phyloP scores from a whole-genome alignment of 495 filamentous ascomycete species.

The Achaetomiella virescens region DNA sequence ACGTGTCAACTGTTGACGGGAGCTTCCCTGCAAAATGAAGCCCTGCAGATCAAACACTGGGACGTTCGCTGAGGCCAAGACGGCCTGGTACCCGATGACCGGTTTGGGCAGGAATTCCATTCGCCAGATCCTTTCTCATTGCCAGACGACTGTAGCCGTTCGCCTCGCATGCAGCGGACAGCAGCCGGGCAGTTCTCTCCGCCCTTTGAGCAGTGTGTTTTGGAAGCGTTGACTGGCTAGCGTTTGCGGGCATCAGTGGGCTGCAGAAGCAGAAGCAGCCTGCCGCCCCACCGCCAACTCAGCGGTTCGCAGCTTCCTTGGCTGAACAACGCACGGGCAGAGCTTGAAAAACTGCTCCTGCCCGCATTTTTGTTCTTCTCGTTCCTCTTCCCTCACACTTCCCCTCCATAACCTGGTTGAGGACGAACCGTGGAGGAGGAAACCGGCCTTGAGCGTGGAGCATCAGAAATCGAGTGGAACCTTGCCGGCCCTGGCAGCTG shows the following conservation, averaged over 20 bases:
- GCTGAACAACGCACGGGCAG: background rate
- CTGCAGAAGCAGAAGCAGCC: conserved; percentile 8
- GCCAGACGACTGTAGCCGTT: background rate
- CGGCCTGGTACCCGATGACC: no score
- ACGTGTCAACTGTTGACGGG: no score
- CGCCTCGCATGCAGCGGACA: background rate
- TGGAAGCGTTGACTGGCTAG: conserved; percentile 5
- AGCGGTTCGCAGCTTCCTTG: conserved; percentile 17
- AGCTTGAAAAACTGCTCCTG: conserved; percentile 9
- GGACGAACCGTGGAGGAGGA: background rate
- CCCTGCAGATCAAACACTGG: no score
- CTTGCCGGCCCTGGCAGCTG: background rate
- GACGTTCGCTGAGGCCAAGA: no score
- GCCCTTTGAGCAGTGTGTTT: background rate
- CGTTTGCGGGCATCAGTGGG: background rate
- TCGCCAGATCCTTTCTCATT: no score
- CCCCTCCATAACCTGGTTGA: background rate
- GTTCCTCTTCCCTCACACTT: background rate
- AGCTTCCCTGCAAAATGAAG: no score
- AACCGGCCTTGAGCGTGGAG: conserved; percentile 3
- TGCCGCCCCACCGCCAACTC: conserved; percentile 29
- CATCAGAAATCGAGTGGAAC: conserved; percentile 5
- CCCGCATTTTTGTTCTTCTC: conserved; percentile 3
- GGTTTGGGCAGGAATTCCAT: no score
- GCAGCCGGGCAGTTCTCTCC: conserved; percentile 8